These are phyloP conservation scores for Talaromyces sp. DNA, from an alignment of 2,329 filamentous ascomycete genomes.

Conservation along the genomic window DNA sequence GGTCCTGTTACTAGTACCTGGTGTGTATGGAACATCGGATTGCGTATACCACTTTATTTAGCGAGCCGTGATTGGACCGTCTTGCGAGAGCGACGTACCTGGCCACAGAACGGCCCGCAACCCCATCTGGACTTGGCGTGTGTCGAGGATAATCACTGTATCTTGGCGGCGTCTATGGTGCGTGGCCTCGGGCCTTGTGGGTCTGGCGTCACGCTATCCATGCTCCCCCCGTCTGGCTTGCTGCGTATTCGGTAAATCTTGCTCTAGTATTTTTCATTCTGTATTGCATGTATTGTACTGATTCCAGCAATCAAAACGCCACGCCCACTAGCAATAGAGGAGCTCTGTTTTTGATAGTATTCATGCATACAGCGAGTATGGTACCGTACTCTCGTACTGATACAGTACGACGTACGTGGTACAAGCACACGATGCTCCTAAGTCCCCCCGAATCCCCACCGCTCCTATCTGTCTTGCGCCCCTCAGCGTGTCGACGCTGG, in stretches of 20 bases:
- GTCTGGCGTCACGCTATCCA: background rate
- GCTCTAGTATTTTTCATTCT: background rate
- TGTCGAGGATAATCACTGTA: background rate
- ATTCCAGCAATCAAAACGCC: background rate
- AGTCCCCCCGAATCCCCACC: background rate
- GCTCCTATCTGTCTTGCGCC: background rate
- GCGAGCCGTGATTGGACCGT: background rate
- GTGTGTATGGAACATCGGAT: background rate
- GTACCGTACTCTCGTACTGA: background rate
- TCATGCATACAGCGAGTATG: background rate
- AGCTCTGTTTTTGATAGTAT: background rate
- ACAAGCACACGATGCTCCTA: background rate
- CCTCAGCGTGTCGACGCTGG: background rate
- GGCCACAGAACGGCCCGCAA: background rate
- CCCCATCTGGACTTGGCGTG: background rate
- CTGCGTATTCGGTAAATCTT: background rate
- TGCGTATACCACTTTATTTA: background rate
- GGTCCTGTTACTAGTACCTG: too few species aligned
- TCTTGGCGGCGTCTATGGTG: background rate
- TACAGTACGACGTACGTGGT: background rate
- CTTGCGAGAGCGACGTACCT: background rate
- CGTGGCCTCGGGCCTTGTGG: background rate
- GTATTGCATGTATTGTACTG: background rate
- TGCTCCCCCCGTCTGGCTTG: background rate
- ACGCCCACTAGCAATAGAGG: too few species aligned